phyloP scores from a whole-genome alignment of 805 yeast genomes.

The Candida insectalens region DNA sequence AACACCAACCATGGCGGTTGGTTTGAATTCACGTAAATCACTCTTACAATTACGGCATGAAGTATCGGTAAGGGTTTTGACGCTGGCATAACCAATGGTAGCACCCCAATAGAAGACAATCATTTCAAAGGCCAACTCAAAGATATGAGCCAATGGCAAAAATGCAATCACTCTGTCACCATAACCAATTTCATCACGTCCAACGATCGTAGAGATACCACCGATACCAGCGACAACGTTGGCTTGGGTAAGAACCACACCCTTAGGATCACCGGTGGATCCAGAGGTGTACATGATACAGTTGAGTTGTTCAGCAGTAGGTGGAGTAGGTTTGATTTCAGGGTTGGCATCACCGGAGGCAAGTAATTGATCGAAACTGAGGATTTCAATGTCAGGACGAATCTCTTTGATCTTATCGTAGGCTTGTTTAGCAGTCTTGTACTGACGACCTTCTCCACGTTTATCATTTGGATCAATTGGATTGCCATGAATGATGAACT shows the following conservation, averaged over 20 bases:
- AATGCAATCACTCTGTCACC: slow-evolving; percentile 76
- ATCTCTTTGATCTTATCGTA: slow-evolving; percentile 46
- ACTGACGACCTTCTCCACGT: slow-evolving; percentile 52
- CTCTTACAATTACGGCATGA: slow-evolving; percentile 81
- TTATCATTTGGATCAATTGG: slow-evolving; percentile 50
- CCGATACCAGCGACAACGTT: slow-evolving; percentile 78
- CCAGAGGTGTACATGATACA: slow-evolving; percentile 88
- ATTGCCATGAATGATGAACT: slow-evolving; percentile 65
- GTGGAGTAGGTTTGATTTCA: slow-evolving; percentile 29
- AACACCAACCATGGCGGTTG: slow-evolving; percentile 95
- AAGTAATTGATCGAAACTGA: slow-evolving; percentile 55
- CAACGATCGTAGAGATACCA: slow-evolving; percentile 64
- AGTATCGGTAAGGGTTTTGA: slow-evolving; percentile 78
- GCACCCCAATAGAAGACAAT: slow-evolving; percentile 83
- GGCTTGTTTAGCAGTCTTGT: slow-evolving; percentile 47
- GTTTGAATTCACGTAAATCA: slow-evolving; percentile 79
- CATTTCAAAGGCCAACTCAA: slow-evolving; percentile 85
- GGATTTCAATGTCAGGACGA: slow-evolving; percentile 71
- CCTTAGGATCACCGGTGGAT: slow-evolving; percentile 79
- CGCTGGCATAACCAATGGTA: slow-evolving; percentile 80
- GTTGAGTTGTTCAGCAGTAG: slow-evolving; percentile 49
- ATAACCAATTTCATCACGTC: slow-evolving; percentile 35
- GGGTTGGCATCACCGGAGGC: slow-evolving; percentile 48
- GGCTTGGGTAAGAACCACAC: slow-evolving; percentile 59
- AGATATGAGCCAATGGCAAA: slow-evolving; percentile 93